phyloP scores from a whole-genome alignment of 129 eudicot genomes.

The Heracleum sosnowskyi region DNA sequence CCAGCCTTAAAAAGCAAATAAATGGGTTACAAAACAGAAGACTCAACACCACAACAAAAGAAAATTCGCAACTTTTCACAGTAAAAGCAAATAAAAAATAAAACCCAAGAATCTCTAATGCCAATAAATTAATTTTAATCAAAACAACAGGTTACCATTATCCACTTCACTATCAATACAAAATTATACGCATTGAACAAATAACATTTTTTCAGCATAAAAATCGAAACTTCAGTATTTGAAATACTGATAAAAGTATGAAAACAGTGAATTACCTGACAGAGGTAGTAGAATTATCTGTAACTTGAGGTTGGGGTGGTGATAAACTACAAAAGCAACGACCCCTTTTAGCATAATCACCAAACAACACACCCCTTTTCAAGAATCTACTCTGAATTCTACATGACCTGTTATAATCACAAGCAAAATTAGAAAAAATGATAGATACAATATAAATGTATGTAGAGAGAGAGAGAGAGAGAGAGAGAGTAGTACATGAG shows the following conservation, averaged over 20 bases:
- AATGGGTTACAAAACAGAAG: background rate
- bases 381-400: background rate
- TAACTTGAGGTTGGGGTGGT: background rate
- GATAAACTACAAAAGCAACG: slow-evolving; percentile 2
- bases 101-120: background rate
- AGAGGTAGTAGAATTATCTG: background rate
- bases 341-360: background rate
- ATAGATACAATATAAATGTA: background rate
- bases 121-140: too few relatives aligned
- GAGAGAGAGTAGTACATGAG: background rate
- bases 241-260: background rate
- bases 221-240: background rate
- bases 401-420: background rate
- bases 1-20: background rate
- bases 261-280: background rate
- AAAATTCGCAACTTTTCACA: background rate
- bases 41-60: background rate
- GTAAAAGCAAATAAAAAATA: too few relatives aligned
- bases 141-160: background rate
- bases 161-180: background rate
- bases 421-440: background rate
- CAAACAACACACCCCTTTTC: background rate
- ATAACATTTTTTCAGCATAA: background rate
- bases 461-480: background rate
- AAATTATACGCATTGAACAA: background rate